A percentile compares a stretch with the other conserved stretches of the same genome.
These are phyloP conservation scores for Dimocarpus longan DNA, from an alignment of 345 rosid genomes.

Conservation along the genomic window DNA sequence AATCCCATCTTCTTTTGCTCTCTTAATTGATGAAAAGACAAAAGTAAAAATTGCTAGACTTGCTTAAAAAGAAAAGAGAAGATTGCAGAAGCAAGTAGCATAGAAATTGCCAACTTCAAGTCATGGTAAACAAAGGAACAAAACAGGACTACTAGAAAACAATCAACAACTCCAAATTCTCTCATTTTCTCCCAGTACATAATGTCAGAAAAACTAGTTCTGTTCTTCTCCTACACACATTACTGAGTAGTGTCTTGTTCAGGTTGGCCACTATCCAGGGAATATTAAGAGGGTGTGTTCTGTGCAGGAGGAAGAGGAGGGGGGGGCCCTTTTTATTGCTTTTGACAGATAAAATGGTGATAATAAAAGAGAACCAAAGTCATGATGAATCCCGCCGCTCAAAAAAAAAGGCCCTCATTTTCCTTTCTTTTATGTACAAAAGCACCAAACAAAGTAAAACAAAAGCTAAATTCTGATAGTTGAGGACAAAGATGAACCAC, in stretches of 20 bases:
- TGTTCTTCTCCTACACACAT: neutral
- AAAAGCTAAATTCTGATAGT: conserved; percentile 24
- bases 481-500: conserved; percentile 31
- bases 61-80: neutral
- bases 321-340: conserved; percentile 24
- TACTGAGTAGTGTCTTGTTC: neutral
- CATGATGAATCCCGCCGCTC: conserved; percentile 51
- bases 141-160: neutral
- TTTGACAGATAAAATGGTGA: conserved; percentile 31
- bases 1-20: neutral
- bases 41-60: neutral
- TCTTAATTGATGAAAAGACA: neutral
- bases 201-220: neutral
- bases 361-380: conserved; percentile 29
- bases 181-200: neutral
- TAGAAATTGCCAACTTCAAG: neutral
- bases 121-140: neutral
- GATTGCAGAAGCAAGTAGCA: neutral
- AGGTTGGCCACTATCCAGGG: no score
- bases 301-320: neutral
- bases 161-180: neutral
- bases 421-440: conserved; percentile 11
- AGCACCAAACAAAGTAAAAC: conserved; percentile 31
- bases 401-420: conserved; percentile 20
- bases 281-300: neutral